Percentiles rank a stretch among this genome's conserved stretches.
These are phyloP conservation scores for Lycium ferocissimum DNA, from an alignment of 257 asterid genomes.

Conservation along the genomic window DNA sequence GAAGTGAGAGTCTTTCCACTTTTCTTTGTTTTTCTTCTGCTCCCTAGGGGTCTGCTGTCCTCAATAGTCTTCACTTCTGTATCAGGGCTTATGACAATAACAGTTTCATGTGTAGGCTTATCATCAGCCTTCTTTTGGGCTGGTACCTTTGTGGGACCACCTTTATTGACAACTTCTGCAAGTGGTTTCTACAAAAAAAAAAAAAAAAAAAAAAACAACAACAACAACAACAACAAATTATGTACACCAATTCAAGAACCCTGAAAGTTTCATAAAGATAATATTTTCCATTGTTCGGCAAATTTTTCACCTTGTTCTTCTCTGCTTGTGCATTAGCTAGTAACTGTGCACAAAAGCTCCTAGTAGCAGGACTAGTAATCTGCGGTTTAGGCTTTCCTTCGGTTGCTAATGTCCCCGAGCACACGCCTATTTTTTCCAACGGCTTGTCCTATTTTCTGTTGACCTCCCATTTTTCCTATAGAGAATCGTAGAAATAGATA, in stretches of 20 bases:
- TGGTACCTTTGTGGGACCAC: slow-evolving; percentile 27
- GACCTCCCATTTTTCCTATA: slow-evolving; percentile 37
- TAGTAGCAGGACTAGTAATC: slow-evolving; percentile 45
- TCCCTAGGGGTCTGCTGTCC: slow-evolving; percentile 13
- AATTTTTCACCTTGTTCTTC: slow-evolving; percentile 32
- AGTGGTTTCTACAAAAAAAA: not conserved
- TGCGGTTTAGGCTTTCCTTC: slow-evolving; percentile 36
- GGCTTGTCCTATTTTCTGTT: slow-evolving; percentile 52
- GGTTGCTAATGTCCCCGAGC: slow-evolving; percentile 74
- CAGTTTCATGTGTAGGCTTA: slow-evolving; percentile 39
- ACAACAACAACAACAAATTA: not conserved
- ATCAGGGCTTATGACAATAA: slow-evolving; percentile 47
- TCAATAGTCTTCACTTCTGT: slow-evolving; percentile 36
- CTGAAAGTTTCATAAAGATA: slow-evolving; percentile 8
- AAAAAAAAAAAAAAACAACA: no score
- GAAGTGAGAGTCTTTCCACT: slow-evolving; percentile 62
- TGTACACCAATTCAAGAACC: not conserved
- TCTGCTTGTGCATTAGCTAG: slow-evolving; percentile 41
- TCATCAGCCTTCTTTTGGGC: slow-evolving; percentile 37
- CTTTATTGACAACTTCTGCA: slow-evolving; percentile 37
- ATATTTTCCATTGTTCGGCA: not conserved
- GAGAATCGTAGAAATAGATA: no score
- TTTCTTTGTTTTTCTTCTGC: slow-evolving; percentile 44
- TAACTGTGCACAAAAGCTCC: slow-evolving; percentile 40
- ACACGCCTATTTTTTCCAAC: slow-evolving; percentile 64